Evolutionary conservation across 257 asterid species (phyloP).

Genomic region (Nicotiana sylvestris): DNA sequence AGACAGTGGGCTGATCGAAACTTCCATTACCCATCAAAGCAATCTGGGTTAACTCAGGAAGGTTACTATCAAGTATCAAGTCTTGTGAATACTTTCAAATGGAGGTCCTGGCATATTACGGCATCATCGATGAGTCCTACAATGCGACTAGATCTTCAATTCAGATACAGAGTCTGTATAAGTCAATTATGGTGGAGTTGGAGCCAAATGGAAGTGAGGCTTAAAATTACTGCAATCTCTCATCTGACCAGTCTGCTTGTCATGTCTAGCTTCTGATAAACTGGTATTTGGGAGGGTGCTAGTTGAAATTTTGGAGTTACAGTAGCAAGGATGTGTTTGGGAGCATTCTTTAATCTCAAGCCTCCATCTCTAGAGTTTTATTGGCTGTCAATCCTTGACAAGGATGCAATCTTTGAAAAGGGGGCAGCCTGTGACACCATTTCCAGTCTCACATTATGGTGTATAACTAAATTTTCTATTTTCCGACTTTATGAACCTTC

Average conservation of each 20-base stretch:
- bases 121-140: background rate
- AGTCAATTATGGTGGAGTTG: background rate
- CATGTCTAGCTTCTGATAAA: background rate
- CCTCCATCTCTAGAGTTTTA: background rate
- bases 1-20: background rate
- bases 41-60: background rate
- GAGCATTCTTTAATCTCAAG: slow-evolving; percentile 8
- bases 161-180: background rate
- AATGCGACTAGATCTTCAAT: background rate
- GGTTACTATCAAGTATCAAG: background rate
- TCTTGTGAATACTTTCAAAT: background rate
- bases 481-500: background rate
- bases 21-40: background rate
- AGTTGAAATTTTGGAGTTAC: background rate
- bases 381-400: background rate
- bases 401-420: background rate
- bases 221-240: background rate
- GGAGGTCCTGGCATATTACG: background rate
- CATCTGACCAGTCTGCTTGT: background rate
- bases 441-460: background rate
- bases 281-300: background rate
- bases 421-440: background rate
- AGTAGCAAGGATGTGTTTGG: background rate
- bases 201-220: background rate
- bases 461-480: background rate